These are phyloP conservation scores for Fusarium sp. DNA, from an alignment of 2,329 filamentous ascomycete species.

Conservation along the genomic window DNA sequence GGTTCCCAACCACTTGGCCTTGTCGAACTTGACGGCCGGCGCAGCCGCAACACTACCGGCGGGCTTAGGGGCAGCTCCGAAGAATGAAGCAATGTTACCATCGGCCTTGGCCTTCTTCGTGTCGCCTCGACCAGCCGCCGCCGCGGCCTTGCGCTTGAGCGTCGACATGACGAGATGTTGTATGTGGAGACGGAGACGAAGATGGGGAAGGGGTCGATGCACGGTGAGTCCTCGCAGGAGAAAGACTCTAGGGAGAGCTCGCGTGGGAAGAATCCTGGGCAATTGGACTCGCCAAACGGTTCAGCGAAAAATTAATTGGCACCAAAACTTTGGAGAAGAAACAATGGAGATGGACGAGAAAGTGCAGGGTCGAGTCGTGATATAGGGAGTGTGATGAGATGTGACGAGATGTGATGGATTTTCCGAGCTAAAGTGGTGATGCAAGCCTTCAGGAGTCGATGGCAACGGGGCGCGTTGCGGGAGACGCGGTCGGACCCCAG, in stretches of 20 bases:
- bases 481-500: conserved; percentile 35
- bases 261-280: conserved; percentile 32
- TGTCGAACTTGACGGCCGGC: conserved; percentile 76
- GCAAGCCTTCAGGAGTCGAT: conserved; percentile 28
- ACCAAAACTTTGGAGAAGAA: background rate
- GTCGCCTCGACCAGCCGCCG: conserved; percentile 58
- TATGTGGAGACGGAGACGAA: conserved; percentile 36
- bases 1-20: conserved; percentile 86
- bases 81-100: conserved; percentile 89
- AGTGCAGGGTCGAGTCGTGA: background rate
- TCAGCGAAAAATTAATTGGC: background rate
- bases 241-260: conserved; percentile 25
- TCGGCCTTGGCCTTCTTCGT: conserved; percentile 80
- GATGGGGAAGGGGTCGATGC: conserved; percentile 30
- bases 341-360: background rate
- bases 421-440: conserved; percentile 31
- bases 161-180: conserved; percentile 59
- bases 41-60: conserved; percentile 49
- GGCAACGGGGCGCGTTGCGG: conserved; percentile 28
- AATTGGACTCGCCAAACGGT: background rate
- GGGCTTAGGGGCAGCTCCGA: conserved; percentile 73
- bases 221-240: conserved; percentile 28
- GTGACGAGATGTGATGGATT: conserved; percentile 15
- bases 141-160: conserved; percentile 75
- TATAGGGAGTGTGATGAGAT: conserved; percentile 1